Evolutionary conservation across 345 rosid species (phyloP).

Genomic region (Gossypium arboreum): DNA sequence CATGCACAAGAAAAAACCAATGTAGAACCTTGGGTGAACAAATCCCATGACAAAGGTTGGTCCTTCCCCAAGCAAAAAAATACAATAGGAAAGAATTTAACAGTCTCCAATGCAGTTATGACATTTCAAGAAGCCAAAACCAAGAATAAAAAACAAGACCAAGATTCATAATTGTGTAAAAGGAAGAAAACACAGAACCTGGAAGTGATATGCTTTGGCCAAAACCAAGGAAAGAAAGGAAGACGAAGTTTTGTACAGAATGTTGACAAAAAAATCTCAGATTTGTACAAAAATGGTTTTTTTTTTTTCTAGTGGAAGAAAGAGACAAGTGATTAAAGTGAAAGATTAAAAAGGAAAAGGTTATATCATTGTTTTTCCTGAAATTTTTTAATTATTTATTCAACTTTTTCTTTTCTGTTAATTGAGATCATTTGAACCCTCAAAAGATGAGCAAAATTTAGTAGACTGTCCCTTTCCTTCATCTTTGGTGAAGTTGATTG

Average conservation of each 20-base stretch:
- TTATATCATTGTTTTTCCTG: not conserved
- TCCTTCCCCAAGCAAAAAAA: not conserved
- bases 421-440: not conserved
- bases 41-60: slow-evolving; percentile 1
- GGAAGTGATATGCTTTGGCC: not conserved
- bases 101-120: not conserved
- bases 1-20: slow-evolving; percentile 18
- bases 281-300: not conserved
- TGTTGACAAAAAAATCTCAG: not conserved
- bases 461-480: not conserved
- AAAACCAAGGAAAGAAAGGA: not conserved
- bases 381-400: not conserved
- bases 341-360: not conserved
- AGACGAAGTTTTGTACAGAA: not conserved
- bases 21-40: slow-evolving; percentile 16
- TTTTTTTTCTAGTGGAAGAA: not conserved
- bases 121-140: slow-evolving; percentile 1
- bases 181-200: slow-evolving; percentile 1
- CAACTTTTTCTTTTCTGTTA: not conserved
- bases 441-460: not conserved
- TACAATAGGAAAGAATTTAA: not conserved
- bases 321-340: slow-evolving; percentile 1
- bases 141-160: slow-evolving; percentile 6
- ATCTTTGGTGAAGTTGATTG: not conserved
- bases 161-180: not conserved